Evolutionary conservation across 2,329 filamentous ascomycete genomes (phyloP), one percentile per base, ranked within the genome.

Genomic region (Calonectria ilicicola): DNA sequence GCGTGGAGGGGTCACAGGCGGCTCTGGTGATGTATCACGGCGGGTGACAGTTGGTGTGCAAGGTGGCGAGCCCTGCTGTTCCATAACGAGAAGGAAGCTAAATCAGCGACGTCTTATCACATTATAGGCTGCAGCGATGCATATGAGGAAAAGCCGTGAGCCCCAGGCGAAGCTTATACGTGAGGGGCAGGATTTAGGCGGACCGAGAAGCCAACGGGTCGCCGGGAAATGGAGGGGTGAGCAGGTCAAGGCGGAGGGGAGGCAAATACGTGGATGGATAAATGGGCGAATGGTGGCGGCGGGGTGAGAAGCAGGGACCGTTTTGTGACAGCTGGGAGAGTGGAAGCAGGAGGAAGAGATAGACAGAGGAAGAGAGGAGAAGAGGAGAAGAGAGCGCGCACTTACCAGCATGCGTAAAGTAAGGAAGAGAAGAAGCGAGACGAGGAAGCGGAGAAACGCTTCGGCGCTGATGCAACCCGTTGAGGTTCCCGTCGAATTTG

Each of bases 51-150:
- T 77, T 67, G 81, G 76, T 72, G 77, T 81, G 74, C 80, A 78
- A 74, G 77, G 72, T 69, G 74, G 72, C 68, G 78, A 73, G 53
- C 79, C 76, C 84, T 86, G 84, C 84, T 85, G 83, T 88, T 89
- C 88, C 89, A 90, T 90, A 83, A 87, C 86, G 86, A 84, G 83
- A 80, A 81, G 80, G 76, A 80, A 77, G 70, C 70, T 79, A 72
- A 79, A 81, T 78, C 78, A 68, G 77, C 69, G 73, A 69, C 65
- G 75, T 66, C 73, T 74, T 79, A 76, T 80, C 73, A 78, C 78
- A 79, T 77, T 70, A 76, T 73, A 77, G 73, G 77, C 76, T 77
- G 65, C 74, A 79, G 72, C 71, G 72, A 58, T 65, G 68, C 70
- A 74, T 78, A 78, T 73, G 74, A 65, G 73, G 73, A 75, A 72